Percentiles rank a stretch among this genome's conserved stretches.
phyloP scores from a whole-genome alignment of 495 filamentous ascomycete species.

The Chaetomium cochliodes region DNA sequence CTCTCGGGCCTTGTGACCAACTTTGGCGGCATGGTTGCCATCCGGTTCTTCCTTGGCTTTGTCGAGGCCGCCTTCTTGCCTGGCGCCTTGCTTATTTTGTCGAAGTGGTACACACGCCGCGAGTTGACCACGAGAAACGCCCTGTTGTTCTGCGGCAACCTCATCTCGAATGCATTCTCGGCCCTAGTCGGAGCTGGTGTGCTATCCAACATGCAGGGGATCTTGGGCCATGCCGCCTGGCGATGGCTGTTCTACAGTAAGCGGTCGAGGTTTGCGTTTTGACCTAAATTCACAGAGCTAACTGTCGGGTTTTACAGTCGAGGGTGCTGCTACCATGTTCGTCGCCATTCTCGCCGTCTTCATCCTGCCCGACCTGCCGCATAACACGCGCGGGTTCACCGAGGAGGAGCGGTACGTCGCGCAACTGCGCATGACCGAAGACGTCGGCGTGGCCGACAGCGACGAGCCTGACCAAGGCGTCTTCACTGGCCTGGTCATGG shows the following conservation, averaged over 20 bases:
- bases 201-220: conserved; percentile 50
- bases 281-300: not conserved
- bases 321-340: conserved; percentile 56
- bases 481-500: conserved; percentile 66
- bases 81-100: conserved; percentile 49
- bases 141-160: conserved; percentile 60
- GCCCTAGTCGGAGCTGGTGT: conserved; percentile 60
- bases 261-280: not conserved
- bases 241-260: conserved; percentile 63
- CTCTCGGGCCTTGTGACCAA: conserved; percentile 57
- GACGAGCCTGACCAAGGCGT: conserved; percentile 56
- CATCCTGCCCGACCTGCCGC: conserved; percentile 70
- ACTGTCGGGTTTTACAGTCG: conserved; percentile 48
- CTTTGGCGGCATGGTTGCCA: conserved; percentile 60
- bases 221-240: conserved; percentile 50
- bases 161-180: conserved; percentile 61
- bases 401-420: conserved; percentile 67
- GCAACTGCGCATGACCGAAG: conserved; percentile 66
- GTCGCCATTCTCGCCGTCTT: conserved; percentile 52
- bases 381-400: conserved; percentile 66
- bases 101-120: conserved; percentile 56
- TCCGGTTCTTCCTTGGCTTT: conserved; percentile 69
- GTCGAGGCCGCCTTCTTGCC: conserved; percentile 50
- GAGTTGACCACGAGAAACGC: conserved; percentile 56
- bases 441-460: conserved; percentile 71